These are phyloP conservation scores for Melampsora americana DNA, from an alignment of 1,284 basidiomycete genomes.

Conservation along the genomic window DNA sequence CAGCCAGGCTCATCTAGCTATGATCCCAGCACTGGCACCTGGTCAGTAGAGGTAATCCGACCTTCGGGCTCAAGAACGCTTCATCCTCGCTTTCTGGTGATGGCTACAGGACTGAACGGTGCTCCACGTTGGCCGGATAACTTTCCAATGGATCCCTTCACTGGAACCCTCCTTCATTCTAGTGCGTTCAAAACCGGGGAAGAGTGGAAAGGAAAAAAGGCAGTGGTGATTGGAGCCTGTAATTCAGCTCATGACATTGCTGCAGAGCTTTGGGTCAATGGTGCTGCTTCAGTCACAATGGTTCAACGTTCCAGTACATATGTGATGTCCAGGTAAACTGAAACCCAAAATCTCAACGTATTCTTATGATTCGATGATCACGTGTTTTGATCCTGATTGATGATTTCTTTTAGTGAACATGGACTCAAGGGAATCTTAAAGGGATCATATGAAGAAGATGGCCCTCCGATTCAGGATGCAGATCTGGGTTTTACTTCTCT, in stretches of 20 bases:
- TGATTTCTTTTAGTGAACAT: slow-evolving; percentile 11
- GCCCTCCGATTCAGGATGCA: slow-evolving; percentile 59
- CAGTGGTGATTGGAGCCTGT: slow-evolving; percentile 63
- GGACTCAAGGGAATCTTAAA: slow-evolving; percentile 45
- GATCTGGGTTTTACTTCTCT: slow-evolving; percentile 61
- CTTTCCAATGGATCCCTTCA: slow-evolving; percentile 60
- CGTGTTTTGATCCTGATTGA: background rate
- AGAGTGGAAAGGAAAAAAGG: slow-evolving; percentile 63
- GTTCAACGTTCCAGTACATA: slow-evolving; percentile 65
- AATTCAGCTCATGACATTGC: slow-evolving; percentile 61
- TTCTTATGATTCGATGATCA: background rate
- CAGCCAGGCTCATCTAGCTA: slow-evolving; percentile 56
- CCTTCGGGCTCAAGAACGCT: slow-evolving; percentile 59
- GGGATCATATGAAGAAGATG: slow-evolving; percentile 61
- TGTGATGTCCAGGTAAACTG: slow-evolving; percentile 60
- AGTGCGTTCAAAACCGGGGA: slow-evolving; percentile 58
- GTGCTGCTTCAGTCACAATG: slow-evolving; percentile 61
- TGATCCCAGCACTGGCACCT: slow-evolving; percentile 59
- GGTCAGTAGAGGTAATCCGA: slow-evolving; percentile 60
- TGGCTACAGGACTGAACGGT: slow-evolving; percentile 64
- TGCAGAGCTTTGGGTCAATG: slow-evolving; percentile 58
- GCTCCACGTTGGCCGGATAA: slow-evolving; percentile 58
- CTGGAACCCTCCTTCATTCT: slow-evolving; percentile 63
- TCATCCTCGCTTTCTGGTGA: slow-evolving; percentile 59
- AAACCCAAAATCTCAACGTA: background rate